A percentile compares a stretch with the other conserved stretches of the same genome.
phyloP scores from a whole-genome alignment of 768 basidiomycete genomes.

The Amanita subjunquillea region DNA sequence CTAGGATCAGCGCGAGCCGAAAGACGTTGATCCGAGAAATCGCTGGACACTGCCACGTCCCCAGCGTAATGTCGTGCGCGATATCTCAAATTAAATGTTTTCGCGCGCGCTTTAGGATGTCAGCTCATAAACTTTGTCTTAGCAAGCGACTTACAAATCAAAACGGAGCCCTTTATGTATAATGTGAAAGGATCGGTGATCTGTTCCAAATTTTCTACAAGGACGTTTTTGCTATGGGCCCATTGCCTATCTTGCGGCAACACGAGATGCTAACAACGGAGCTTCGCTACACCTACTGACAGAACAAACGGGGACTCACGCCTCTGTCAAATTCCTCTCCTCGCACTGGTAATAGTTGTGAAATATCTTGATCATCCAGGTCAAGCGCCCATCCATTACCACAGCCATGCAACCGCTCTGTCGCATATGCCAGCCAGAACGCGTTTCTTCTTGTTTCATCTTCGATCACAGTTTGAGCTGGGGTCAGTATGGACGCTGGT shows the following conservation, averaged over 20 bases:
- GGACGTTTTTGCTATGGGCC: conserved; percentile 50
- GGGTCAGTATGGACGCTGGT: conserved; percentile 46
- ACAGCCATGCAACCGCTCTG: conserved; percentile 56
- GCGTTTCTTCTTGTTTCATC: conserved; percentile 64
- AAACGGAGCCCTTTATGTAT: conserved; percentile 57
- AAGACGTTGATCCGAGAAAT: conserved; percentile 25
- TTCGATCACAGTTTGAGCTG: conserved; percentile 53
- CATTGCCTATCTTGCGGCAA: conserved; percentile 50
- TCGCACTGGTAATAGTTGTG: conserved; percentile 57
- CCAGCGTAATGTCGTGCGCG: conserved; percentile 49
- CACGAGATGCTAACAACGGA: conserved; percentile 30
- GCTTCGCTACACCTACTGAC: not conserved
- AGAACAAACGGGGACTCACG: conserved; percentile 24
- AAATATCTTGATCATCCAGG: conserved; percentile 66
- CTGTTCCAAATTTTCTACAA: conserved; percentile 49
- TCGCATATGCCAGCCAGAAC: conserved; percentile 65
- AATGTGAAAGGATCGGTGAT: conserved; percentile 64
- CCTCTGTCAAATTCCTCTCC: conserved; percentile 52
- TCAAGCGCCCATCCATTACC: conserved; percentile 64
- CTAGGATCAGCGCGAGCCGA: conserved; percentile 47
- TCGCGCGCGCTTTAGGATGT: conserved; percentile 29
- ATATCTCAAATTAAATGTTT: conserved; percentile 61
- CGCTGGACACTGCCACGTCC: conserved; percentile 35
- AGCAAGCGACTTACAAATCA: conserved; percentile 36
- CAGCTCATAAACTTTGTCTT: not conserved